Evolutionary conservation across 495 filamentous ascomycete species (phyloP).

Genomic region (Hypoxylon cercidicola): DNA sequence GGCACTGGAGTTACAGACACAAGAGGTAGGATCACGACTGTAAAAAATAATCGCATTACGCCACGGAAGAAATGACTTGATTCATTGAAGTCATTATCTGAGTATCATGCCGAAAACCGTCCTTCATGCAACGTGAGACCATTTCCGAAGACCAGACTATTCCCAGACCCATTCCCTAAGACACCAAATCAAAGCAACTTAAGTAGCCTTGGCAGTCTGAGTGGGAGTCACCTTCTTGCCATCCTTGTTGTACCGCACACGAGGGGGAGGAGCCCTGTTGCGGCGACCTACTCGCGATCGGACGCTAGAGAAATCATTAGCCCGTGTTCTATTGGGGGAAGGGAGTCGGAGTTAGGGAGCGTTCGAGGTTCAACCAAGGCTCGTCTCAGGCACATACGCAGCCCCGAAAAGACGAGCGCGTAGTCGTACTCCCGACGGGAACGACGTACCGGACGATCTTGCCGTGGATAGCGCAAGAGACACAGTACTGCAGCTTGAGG

Average conservation of each 20-base stretch:
- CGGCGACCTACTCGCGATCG: constrained; percentile 96
- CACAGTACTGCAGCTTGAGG: constrained; percentile 99
- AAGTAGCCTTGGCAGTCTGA: constrained; percentile 64
- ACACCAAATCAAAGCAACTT: constrained; percentile 40
- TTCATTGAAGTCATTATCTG: constrained; percentile 49
- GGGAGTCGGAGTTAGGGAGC: constrained; percentile 30
- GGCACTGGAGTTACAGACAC: no score
- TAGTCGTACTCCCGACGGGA: constrained; percentile 48
- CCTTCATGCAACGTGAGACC: constrained; percentile 43
- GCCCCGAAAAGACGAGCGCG: constrained; percentile 37
- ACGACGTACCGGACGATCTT: constrained; percentile 98
- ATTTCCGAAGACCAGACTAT: constrained; percentile 45
- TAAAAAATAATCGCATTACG: constrained; percentile 13
- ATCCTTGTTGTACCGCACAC: constrained; percentile 99
- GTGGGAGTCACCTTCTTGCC: constrained; percentile 99
- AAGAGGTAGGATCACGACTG: neutral
- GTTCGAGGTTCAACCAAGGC: constrained; percentile 66
- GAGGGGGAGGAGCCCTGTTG: constrained; percentile 97
- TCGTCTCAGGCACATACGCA: constrained; percentile 66
- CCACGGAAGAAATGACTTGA: constrained; percentile 45
- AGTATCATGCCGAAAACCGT: constrained; percentile 45
- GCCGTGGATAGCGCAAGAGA: constrained; percentile 99
- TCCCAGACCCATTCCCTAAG: constrained; percentile 43
- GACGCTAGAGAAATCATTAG: constrained; percentile 74
- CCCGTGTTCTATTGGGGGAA: constrained; percentile 13